These are phyloP conservation scores for Suhomyces chickasaworum DNA, from an alignment of 1,139 yeast species.

Conservation along the genomic window DNA sequence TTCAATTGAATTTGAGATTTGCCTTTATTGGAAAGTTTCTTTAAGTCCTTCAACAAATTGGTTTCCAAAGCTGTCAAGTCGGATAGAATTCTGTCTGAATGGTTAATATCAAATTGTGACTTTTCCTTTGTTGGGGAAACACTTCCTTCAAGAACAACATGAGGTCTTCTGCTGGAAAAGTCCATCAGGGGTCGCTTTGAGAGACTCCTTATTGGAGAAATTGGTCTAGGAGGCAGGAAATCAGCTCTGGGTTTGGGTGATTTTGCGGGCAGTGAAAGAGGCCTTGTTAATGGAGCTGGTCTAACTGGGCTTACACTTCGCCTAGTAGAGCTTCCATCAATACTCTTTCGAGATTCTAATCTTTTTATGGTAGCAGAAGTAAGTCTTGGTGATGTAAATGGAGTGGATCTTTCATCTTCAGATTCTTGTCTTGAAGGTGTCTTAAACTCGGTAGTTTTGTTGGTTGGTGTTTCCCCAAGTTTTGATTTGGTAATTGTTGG, in stretches of 20 bases:
- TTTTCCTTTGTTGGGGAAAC: constrained; percentile 7
- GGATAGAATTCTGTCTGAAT: not conserved
- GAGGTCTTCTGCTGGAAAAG: constrained; percentile 7
- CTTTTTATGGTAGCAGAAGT: constrained; percentile 37
- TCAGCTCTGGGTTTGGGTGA: constrained; percentile 6
- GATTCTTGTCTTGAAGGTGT: not conserved
- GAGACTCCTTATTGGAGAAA: constrained; percentile 6
- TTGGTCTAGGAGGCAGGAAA: constrained; percentile 7
- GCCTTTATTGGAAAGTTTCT: not conserved
- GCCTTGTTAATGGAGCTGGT: constrained; percentile 3
- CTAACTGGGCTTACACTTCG: constrained; percentile 11
- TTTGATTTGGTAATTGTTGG: constrained; percentile 19
- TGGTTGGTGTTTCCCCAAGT: constrained; percentile 1
- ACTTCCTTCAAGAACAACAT: constrained; percentile 4
- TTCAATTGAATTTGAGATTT: not conserved
- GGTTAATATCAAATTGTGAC: not conserved
- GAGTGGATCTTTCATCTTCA: constrained; percentile 7
- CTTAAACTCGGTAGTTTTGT: not conserved
- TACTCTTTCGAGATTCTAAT: constrained; percentile 26
- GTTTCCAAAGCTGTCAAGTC: constrained; percentile 3
- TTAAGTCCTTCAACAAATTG: not conserved
- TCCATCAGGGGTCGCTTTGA: constrained; percentile 11
- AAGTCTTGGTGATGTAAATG: constrained; percentile 23
- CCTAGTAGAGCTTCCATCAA: constrained; percentile 3
- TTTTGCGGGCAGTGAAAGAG: constrained; percentile 10